Conservation (phyloP, 352 stramenopile genomes). For the Phytophthora gonapodyides region DNA sequence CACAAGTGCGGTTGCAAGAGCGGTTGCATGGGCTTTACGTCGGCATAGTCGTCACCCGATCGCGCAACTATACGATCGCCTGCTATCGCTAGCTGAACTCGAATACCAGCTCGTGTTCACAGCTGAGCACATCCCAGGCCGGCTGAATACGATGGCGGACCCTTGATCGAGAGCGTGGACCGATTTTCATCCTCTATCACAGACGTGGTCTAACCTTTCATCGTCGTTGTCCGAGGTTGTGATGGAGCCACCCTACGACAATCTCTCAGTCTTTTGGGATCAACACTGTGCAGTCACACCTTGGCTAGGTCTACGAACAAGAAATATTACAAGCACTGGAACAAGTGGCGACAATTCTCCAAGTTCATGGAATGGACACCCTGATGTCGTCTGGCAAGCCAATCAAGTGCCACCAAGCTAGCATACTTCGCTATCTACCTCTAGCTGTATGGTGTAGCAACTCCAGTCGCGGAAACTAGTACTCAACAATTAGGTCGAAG, state of each 20-base stretch:
- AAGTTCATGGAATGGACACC: no score
- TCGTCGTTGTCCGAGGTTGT: constrained; percentile 14
- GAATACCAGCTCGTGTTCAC: constrained; percentile 15
- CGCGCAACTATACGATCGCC: constrained; percentile 10
- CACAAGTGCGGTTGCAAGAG: constrained; percentile 5
- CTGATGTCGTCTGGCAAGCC: no score
- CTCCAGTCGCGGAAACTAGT: no score
- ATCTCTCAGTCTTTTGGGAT: constrained; percentile 30
- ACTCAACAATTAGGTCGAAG: no score
- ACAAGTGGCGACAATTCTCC: constrained; percentile 21
- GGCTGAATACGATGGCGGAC: constrained; percentile 21
- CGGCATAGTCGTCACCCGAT: background rate
- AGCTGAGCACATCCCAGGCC: constrained; percentile 20
- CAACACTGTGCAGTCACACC: constrained; percentile 7
- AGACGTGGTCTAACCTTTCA: constrained; percentile 23
- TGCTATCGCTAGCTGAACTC: constrained; percentile 23
- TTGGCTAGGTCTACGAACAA: constrained; percentile 18
- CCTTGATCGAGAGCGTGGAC: constrained; percentile 19
- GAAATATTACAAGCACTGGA: constrained; percentile 18
- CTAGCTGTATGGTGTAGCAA: no score
- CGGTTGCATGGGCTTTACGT: constrained; percentile 6
- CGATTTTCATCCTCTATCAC: background rate
- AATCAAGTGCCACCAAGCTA: no score
- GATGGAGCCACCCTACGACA: constrained; percentile 11
- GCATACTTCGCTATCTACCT: no score